Evolutionary conservation across 352 stramenopile genomes (phyloP).

Genomic region (Globisporangium emineosum): DNA sequence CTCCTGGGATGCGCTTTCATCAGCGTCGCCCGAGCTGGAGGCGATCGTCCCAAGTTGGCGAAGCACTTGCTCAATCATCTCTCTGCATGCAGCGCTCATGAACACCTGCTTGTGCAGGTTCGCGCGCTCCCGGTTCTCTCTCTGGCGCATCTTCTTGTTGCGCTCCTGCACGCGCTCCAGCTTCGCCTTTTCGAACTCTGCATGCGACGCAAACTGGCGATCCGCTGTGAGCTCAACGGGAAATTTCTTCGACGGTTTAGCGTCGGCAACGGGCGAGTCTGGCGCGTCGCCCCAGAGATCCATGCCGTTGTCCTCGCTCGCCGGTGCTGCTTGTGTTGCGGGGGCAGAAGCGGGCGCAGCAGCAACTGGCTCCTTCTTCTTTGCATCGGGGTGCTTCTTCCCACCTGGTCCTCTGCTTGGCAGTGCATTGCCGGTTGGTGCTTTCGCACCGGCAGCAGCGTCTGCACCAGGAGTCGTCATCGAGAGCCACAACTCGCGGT

Average conservation of each 20-base stretch:
- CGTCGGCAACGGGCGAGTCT: slow-evolving; percentile 3
- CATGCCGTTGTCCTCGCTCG: slow-evolving; percentile 19
- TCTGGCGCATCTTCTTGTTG: slow-evolving; percentile 76
- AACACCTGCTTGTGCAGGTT: slow-evolving; percentile 89
- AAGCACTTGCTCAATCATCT: slow-evolving; percentile 86
- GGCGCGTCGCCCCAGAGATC: slow-evolving; percentile 39
- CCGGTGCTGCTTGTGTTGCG: neutral
- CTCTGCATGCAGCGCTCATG: slow-evolving; percentile 85
- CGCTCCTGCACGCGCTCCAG: slow-evolving; percentile 46
- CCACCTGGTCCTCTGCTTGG: neutral
- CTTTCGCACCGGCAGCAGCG: slow-evolving; percentile 7
- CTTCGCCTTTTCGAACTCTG: slow-evolving; percentile 64
- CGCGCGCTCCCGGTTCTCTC: slow-evolving; percentile 91
- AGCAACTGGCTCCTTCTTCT: neutral
- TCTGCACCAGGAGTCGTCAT: slow-evolving; percentile 22
- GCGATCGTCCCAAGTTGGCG: slow-evolving; percentile 35
- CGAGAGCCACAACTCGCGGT: slow-evolving; percentile 90
- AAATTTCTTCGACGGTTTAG: slow-evolving; percentile 20
- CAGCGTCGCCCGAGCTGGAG: slow-evolving; percentile 15
- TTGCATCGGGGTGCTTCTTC: neutral
- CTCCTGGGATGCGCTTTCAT: slow-evolving; percentile 5
- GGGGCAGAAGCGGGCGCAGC: neutral
- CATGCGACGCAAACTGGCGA: slow-evolving; percentile 70
- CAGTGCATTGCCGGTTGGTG: slow-evolving; percentile 4
- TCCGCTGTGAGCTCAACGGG: slow-evolving; percentile 56